Evolutionary conservation across 225 moss, liverwort and hornwort genomes (phyloP), one percentile per base, ranked within the genome.

Genomic region (Sphagnum contortum): DNA sequence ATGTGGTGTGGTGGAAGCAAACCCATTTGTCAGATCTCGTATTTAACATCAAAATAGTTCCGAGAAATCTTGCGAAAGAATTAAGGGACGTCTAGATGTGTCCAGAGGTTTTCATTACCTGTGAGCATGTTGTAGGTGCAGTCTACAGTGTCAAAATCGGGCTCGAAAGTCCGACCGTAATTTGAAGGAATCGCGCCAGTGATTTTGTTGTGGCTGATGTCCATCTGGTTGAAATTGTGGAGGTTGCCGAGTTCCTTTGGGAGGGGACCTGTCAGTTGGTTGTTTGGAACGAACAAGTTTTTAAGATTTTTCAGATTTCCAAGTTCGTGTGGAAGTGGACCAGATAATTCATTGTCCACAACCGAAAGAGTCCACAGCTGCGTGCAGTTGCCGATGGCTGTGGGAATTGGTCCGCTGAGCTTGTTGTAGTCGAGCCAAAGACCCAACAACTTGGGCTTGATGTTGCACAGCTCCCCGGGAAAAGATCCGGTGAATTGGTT

Each of bases 111-210:
- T n/a, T n/a, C n/a, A n/a, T n/a, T n/a, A 63, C 69, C 60, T 60
- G 72, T 50, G 48, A 75, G 75, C 60, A 66, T 59, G 60, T 79
- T 79, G 66, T 75, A 72, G 59, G 63, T 69, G 60, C 72, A 50
- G 59, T 66, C 54, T 62, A 57, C 63, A 13, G 69, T 65, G 47
- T 66, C 66, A 5, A 67, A 68, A 8, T 64, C 59, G 2, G 72
- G 79, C 44, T 3, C 62, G 57, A n/a, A n/a, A n/a, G n/a, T n/a
- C n/a, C n/a, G n/a, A 48, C 63, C 48, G 48, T 49, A 49, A 48
- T 49, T 63, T 12, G 49, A 45, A 63, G 63, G 62, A 63, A n/a
- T 48, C 6, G 29, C 48, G 1, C 62, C 47, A 3, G 6, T 3
- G 46, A 63, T 8, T 12, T 48, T 6, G 48, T 63, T 63, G 44